Percentiles rank a stretch among this genome's conserved stretches.
Conservation (phyloP, 1,139 yeast genomes). For the Kodamaea ohmeri region DNA sequence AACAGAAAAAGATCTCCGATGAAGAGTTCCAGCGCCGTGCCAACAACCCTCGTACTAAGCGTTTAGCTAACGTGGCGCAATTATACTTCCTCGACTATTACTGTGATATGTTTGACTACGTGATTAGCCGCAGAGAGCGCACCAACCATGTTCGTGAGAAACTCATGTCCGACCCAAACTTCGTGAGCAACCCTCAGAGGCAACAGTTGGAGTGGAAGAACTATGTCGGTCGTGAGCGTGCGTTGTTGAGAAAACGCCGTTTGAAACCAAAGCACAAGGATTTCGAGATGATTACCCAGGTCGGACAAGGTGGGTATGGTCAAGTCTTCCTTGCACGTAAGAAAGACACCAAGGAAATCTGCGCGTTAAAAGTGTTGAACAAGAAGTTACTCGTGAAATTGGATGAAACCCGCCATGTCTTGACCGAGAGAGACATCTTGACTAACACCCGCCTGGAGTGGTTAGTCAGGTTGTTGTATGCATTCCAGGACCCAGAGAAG, state of each 20-base stretch:
- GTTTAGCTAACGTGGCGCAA: conserved; percentile 83
- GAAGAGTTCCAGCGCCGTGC: conserved; percentile 59
- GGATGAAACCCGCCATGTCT: conserved; percentile 92
- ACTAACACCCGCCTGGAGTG: conserved; percentile 95
- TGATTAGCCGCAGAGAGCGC: conserved; percentile 82
- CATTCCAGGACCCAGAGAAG: conserved; percentile 90
- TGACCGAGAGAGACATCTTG: conserved; percentile 93
- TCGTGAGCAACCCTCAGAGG: conserved; percentile 37
- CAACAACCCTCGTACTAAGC: conserved; percentile 71
- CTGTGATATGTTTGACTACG: conserved; percentile 93
- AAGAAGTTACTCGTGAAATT: conserved; percentile 82
- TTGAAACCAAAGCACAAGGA: conserved; percentile 92
- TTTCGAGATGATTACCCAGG: conserved; percentile 94
- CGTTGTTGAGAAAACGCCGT: conserved; percentile 80
- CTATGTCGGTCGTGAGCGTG: conserved; percentile 82
- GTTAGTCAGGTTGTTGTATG: conserved; percentile 90
- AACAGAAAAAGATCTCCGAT: conserved; percentile 23
- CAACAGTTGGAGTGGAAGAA: conserved; percentile 74
- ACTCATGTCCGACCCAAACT: conserved; percentile 45
- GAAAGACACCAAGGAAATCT: conserved; percentile 90
- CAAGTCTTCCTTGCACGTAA: conserved; percentile 94
- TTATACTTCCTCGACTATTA: conserved; percentile 89
- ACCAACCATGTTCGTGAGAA: conserved; percentile 62
- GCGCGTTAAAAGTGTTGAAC: conserved; percentile 90
- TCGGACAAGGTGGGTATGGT: conserved; percentile 99